A percentile compares a stretch with the other conserved stretches of the same genome.
Evolutionary conservation across 2,329 filamentous ascomycete species (phyloP).

Genomic region (Trichoderma atrobrunneum): DNA sequence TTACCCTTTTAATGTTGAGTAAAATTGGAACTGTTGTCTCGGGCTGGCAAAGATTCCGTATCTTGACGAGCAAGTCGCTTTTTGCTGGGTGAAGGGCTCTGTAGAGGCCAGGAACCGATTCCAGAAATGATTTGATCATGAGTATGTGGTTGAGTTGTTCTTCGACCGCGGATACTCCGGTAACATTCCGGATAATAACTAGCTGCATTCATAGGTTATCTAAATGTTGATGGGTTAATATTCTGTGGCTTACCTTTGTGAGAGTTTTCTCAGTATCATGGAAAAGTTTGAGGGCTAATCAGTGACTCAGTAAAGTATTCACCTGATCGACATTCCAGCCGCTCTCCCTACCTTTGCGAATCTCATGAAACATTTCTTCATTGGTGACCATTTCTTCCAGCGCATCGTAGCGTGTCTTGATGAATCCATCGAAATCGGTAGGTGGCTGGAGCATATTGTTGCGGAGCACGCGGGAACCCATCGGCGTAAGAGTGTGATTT

Average conservation of each 20-base stretch:
- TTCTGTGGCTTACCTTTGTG: constrained; percentile 58
- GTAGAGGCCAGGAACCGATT: constrained; percentile 63
- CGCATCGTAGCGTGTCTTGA: constrained; percentile 74
- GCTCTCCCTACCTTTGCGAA: constrained; percentile 58
- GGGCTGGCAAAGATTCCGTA: constrained; percentile 67
- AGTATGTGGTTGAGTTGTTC: constrained; percentile 84
- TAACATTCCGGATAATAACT: constrained; percentile 68
- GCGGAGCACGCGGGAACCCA: constrained; percentile 80
- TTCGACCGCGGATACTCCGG: constrained; percentile 67
- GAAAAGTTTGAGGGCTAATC: constrained; percentile 66
- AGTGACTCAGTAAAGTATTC: neutral
- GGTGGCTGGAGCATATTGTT: constrained; percentile 88
- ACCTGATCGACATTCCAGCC: neutral
- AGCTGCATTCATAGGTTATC: constrained; percentile 51
- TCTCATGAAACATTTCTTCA: constrained; percentile 79
- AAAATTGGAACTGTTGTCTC: constrained; percentile 60
- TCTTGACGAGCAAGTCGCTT: constrained; percentile 62
- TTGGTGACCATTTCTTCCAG: constrained; percentile 77
- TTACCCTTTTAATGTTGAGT: constrained; percentile 61
- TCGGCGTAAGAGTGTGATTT: constrained; percentile 81
- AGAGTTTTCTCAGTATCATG: constrained; percentile 77
- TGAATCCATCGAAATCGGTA: constrained; percentile 62
- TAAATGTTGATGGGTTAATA: neutral
- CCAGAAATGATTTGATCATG: constrained; percentile 78
- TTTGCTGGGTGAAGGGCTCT: constrained; percentile 64